Conservation (phyloP, 2,329 filamentous ascomycete species). For the Monilinia laxa region DNA sequence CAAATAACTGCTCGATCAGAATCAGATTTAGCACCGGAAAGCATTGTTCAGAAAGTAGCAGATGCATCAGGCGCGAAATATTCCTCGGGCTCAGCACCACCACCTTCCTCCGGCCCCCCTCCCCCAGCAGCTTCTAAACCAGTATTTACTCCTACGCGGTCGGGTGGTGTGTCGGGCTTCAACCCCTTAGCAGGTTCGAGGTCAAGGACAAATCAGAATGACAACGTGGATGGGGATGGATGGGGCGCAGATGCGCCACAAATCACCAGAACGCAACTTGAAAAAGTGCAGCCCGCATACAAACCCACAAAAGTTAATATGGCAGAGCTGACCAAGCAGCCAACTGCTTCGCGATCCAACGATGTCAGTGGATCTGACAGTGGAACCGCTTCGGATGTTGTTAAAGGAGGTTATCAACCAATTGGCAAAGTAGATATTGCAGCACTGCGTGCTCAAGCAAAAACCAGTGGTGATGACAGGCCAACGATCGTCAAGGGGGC, state of each 20-base stretch:
- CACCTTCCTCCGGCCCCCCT: constrained; percentile 43
- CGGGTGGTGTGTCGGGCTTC: constrained; percentile 50
- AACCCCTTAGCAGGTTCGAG: constrained; percentile 69
- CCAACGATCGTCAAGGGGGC: constrained; percentile 85
- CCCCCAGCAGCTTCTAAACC: constrained; percentile 84
- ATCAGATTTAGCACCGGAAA: constrained; percentile 80
- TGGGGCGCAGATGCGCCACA: constrained; percentile 96
- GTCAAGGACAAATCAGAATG: constrained; percentile 53
- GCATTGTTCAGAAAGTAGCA: constrained; percentile 88
- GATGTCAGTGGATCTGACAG: constrained; percentile 49
- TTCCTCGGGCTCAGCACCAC: constrained; percentile 64
- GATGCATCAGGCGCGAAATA: constrained; percentile 96
- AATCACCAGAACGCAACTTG: constrained; percentile 78
- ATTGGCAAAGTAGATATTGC: constrained; percentile 97
- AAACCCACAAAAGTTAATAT: constrained; percentile 95
- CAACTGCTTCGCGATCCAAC: constrained; percentile 59
- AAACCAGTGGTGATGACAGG: constrained; percentile 70
- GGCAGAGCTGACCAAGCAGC: constrained; percentile 73
- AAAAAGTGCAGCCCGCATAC: constrained; percentile 91
- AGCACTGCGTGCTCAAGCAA: constrained; percentile 75
- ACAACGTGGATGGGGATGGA: constrained; percentile 75
- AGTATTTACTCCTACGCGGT: constrained; percentile 75
- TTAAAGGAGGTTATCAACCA: constrained; percentile 86
- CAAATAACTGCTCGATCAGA: constrained; percentile 95
- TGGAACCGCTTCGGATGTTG: constrained; percentile 56